Base-by-base conservation (phyloP, 148 eudicot genomes). In the Linanthus parryae region DNA sequence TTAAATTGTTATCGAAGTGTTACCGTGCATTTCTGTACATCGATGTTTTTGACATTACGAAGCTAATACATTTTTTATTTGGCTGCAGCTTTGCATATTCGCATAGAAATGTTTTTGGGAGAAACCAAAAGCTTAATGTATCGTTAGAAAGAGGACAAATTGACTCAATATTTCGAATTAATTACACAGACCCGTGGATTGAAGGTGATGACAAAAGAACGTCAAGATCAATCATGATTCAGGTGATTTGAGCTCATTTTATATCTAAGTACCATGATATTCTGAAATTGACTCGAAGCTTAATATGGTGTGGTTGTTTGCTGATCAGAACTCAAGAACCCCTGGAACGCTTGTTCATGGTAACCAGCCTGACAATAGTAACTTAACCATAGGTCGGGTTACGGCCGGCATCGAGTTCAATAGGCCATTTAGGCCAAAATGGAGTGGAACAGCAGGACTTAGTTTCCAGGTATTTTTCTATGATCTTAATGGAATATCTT, bases 151-250 rank as follows among this genome's bases (percentile, higher is more conserved):
- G 96, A 68, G 99, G 99, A n/a, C 99, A 92, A 66, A 76, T 92
- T 47, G 99, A 92, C 64, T 84, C 99, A 53, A 72, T 92, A 56
- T 92, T 84, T 58, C 77, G 94, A 45, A 64, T 92, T 29, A 92
- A 88, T 66, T 88, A 84, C 71, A 92, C 96, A 48, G 96, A 84
- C 54, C 99, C 99, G 3, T 92, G 99, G 99, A 88, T 92, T 68
- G 96, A 92, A 70, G 95, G 95, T 63, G 99, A 92, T 72, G 99
- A 92, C 67, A 92, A 82, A 67, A 77, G 96, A 60, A 92, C 99
- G n/a, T 84, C 85, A 34, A 81, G 89, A 66, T 72, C 96, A 56
- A 84, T 92, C 42, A 82, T 82, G 87, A 58, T 92, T 64, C 99
- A 92, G 96, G 99, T 84, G 71, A 23, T 58, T 49, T 39, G 35